These are phyloP conservation scores for Cryptosporidium canis DNA, from an alignment of 169 alveolate genomes.

Conservation along the genomic window DNA sequence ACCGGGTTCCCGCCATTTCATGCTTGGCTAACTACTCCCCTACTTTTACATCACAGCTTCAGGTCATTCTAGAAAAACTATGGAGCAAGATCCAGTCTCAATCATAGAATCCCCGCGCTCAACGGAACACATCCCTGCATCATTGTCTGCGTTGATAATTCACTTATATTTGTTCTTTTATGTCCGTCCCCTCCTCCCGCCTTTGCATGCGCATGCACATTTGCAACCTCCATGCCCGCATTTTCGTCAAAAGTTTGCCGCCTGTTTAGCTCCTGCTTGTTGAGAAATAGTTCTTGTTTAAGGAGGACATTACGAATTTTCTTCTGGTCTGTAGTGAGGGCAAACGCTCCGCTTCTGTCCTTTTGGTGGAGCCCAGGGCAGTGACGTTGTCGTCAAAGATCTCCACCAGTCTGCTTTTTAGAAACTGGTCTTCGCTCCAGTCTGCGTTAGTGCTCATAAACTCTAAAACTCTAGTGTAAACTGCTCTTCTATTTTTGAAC, in stretches of 20 bases:
- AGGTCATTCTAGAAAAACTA: slow-evolving; percentile 27
- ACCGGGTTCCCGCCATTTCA: neutral
- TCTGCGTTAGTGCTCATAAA: slow-evolving; percentile 2
- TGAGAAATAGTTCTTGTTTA: slow-evolving; percentile 24
- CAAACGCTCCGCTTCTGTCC: neutral
- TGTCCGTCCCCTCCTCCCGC: neutral
- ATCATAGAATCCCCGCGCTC: too few relatives aligned
- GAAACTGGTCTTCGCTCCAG: slow-evolving; percentile 12
- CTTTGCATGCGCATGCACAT: neutral
- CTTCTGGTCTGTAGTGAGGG: slow-evolving; percentile 5
- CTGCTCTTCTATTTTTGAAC: slow-evolving; percentile 39
- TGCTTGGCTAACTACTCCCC: neutral
- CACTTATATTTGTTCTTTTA: neutral
- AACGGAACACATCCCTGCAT: too few relatives aligned
- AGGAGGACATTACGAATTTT: slow-evolving; percentile 36
- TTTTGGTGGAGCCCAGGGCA: neutral
- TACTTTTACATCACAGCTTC: slow-evolving; percentile 4
- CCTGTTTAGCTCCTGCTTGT: neutral
- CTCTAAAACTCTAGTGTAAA: neutral
- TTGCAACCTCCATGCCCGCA: neutral
- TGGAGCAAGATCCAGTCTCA: slow-evolving; percentile 42
- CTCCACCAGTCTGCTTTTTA: neutral
- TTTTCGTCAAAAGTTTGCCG: neutral
- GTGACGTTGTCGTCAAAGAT: slow-evolving; percentile 25
- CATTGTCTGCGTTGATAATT: neutral